These are phyloP conservation scores for Amanita exitialis DNA, from an alignment of 768 basidiomycete species.

Conservation along the genomic window DNA sequence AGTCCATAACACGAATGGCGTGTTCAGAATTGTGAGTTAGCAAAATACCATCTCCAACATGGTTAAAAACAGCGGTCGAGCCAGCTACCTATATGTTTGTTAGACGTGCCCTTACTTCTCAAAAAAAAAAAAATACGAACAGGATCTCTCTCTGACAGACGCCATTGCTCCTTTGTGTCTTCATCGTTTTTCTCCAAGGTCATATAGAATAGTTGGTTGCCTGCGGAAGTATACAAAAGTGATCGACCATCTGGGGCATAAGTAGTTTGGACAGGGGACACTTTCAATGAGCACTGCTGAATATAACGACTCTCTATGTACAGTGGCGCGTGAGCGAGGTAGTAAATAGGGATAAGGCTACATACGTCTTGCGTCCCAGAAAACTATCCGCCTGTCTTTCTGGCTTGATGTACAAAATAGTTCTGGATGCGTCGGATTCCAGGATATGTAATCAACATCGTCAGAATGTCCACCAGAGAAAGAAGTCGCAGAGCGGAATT, in stretches of 20 bases:
- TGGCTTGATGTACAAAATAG: constrained; percentile 74
- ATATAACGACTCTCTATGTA: constrained; percentile 54
- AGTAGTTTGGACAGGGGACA: constrained; percentile 52
- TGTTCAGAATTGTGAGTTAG: constrained; percentile 56
- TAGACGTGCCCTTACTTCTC: not conserved
- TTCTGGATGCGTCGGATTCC: constrained; percentile 82
- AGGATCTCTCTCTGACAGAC: constrained; percentile 36
- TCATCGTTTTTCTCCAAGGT: constrained; percentile 43
- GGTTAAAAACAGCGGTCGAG: constrained; percentile 68
- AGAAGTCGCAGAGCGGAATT: constrained; percentile 51
- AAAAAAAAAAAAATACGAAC: constrained; percentile 18
- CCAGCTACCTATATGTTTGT: constrained; percentile 30
- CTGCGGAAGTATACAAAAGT: constrained; percentile 51
- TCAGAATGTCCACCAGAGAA: constrained; percentile 68
- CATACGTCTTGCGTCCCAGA: constrained; percentile 81
- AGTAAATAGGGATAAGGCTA: constrained; percentile 1
- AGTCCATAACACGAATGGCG: constrained; percentile 59
- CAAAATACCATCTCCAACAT: constrained; percentile 63
- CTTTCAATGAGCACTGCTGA: constrained; percentile 50
- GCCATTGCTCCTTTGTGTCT: constrained; percentile 38
- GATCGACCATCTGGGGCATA: constrained; percentile 68
- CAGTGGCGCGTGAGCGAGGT: not conserved
- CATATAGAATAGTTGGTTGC: constrained; percentile 53
- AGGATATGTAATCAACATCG: constrained; percentile 74
- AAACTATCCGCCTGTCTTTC: constrained; percentile 64